Base-by-base conservation (phyloP, 306 rosid species). In the Prunus padus region DNA sequence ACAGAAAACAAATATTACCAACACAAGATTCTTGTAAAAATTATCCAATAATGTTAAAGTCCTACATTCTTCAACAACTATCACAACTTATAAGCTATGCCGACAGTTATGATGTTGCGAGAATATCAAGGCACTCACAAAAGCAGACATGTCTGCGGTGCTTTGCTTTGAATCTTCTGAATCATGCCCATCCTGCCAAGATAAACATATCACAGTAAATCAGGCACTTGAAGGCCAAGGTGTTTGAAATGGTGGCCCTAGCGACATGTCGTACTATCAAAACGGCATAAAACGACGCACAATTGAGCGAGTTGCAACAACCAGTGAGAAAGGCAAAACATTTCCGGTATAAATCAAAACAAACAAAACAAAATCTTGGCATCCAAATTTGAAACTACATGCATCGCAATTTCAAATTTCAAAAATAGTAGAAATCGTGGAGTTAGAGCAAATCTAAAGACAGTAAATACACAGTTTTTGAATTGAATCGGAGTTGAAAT, bases 111-210 rank as follows among this genome's bases (percentile, higher is more conserved):
- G 61, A 50, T 14, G 20, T 59, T 65, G 52, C 2, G 8, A 47
- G 30, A 69, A 40, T 62, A 66, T 3, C 52, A 40, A 75, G 72
- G 50, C 76, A 87, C 98, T 91, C 83, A 94, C 96, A 84, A 91
- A 94, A 82, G 84, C 88, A n/a, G 98, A 90, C 98, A 94, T 94
- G 80, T 94, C 98, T 28, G 98, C 96, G 30, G 95, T 84, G 89
- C 89, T 92, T 78, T 91, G 94, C 84, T 92, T 94, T 19, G 93
- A 72, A 68, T 91, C 97, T 68, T 92, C 95, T 4, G 89, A 83
- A 65, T 88, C 91, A 49, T 90, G 96, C 12, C 91, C 96, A 61
- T 92, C 98, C 97, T 94, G 84, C 72, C 50, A 80, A 23, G 45
- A 60, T 44, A 42, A 68, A 47, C 37, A 46, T 63, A 4, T 4